Percentiles rank a stretch among this genome's conserved stretches.
These are phyloP conservation scores for Tuber microsphaerosporum DNA, from an alignment of 495 filamentous ascomycete species.

Conservation along the genomic window DNA sequence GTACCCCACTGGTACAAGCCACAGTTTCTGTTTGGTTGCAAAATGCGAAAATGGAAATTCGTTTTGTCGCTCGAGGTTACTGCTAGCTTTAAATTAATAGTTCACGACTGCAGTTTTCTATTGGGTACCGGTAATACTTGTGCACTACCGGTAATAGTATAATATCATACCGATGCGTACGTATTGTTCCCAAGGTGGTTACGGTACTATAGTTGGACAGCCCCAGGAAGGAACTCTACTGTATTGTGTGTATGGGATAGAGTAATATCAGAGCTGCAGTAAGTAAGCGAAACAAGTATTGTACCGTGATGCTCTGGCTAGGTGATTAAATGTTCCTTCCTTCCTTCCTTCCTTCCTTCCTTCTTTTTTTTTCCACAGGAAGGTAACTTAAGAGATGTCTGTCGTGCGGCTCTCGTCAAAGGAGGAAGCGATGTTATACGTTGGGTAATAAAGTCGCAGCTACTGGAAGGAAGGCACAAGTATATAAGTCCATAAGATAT, in stretches of 20 bases:
- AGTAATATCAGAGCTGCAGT: background rate
- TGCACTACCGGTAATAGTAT: too few relatives aligned
- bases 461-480: background rate
- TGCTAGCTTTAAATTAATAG: background rate
- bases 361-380: background rate
- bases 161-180: too few relatives aligned
- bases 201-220: background rate
- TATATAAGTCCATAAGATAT: background rate
- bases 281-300: background rate
- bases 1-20: background rate
- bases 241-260: background rate
- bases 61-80: background rate
- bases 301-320: background rate
- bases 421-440: background rate
- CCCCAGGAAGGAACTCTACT: background rate
- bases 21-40: background rate
- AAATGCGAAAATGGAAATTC: background rate
- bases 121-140: background rate
- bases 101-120: background rate
- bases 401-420: background rate
- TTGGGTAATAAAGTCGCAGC: background rate
- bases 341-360: background rate
- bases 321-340: background rate
- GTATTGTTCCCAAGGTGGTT: background rate
- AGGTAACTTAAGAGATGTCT: background rate